A percentile compares a stretch with the other conserved stretches of the same genome.
phyloP scores from a whole-genome alignment of 495 filamentous ascomycete species.

The Immersiella caudata region DNA sequence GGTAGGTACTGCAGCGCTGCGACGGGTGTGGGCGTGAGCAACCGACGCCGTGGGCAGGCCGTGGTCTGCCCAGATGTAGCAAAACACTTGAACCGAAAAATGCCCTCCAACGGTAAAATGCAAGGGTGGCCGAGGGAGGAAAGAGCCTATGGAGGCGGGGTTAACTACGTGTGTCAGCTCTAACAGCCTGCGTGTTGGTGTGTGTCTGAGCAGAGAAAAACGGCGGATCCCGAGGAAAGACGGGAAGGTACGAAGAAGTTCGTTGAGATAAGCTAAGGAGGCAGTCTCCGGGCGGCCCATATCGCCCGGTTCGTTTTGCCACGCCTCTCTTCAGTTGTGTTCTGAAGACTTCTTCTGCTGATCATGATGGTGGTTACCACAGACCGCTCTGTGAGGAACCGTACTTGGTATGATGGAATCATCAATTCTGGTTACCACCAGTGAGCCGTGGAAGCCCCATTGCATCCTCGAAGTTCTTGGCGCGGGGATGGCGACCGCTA shows the following conservation, averaged over 20 bases:
- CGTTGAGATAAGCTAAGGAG: neutral
- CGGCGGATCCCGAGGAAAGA: neutral
- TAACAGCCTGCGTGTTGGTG: neutral
- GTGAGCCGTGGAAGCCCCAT: neutral
- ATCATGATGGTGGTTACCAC: constrained; percentile 8
- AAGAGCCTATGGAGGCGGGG: constrained; percentile 1
- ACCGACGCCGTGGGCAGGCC: constrained; percentile 18
- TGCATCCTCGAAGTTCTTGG: neutral
- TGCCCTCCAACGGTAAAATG: constrained; percentile 36
- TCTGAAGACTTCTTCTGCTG: neutral
- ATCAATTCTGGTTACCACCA: neutral
- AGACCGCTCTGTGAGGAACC: neutral
- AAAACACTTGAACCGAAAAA: constrained; percentile 34
- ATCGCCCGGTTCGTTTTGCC: neutral
- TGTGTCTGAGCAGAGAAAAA: neutral
- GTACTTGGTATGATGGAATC: neutral
- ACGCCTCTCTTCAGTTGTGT: neutral
- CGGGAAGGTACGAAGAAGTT: neutral
- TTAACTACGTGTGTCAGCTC: neutral
- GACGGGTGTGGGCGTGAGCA: neutral
- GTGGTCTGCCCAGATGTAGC: constrained; percentile 11
- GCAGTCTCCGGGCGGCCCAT: neutral
- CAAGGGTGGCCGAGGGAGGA: constrained; percentile 20
- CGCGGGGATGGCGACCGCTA: constrained; percentile 5
- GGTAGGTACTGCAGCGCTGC: neutral